phyloP scores from a whole-genome alignment of 306 rosid species.

The Comarum palustre region DNA sequence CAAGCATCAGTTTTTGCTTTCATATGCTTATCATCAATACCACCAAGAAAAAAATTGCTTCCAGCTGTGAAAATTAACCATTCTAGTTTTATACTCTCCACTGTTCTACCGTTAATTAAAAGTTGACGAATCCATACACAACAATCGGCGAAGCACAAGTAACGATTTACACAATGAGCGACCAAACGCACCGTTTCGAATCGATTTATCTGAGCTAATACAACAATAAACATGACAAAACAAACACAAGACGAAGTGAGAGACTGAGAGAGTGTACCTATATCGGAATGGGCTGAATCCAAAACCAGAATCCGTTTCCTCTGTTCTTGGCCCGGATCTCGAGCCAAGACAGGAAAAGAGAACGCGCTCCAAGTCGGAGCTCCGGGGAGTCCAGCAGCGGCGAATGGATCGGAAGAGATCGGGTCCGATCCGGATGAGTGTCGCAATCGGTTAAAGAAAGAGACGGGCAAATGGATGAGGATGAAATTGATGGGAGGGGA shows the following conservation, averaged over 20 bases:
- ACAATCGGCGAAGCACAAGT: neutral
- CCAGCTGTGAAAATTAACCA: too few species aligned
- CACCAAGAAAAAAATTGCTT: too few species aligned
- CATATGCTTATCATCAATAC: too few species aligned
- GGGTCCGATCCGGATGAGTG: conserved; percentile 18
- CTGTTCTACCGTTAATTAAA: too few species aligned
- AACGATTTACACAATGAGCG: neutral
- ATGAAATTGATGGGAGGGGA: conserved; percentile 8
- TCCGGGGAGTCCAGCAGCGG: conserved; percentile 26
- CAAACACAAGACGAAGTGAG: neutral
- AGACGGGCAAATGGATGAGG: conserved; percentile 84
- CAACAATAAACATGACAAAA: neutral
- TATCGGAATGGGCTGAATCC: conserved; percentile 19
- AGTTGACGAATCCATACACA: too few species aligned
- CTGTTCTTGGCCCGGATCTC: conserved; percentile 94
- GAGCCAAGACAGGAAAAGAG: conserved; percentile 81
- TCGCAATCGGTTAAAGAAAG: conserved; percentile 20
- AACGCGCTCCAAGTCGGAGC: conserved; percentile 26
- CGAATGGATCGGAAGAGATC: conserved; percentile 14
- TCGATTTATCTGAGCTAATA: neutral
- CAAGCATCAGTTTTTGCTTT: too few species aligned
- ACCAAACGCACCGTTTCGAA: neutral
- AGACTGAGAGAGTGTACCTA: conserved; percentile 28
- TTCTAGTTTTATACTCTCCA: too few species aligned
- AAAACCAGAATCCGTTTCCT: conserved; percentile 38